Evolutionary conservation across 345 rosid species (phyloP), one percentile per base, ranked within the genome.

Genomic region (Euphorbia pulcherrima): DNA sequence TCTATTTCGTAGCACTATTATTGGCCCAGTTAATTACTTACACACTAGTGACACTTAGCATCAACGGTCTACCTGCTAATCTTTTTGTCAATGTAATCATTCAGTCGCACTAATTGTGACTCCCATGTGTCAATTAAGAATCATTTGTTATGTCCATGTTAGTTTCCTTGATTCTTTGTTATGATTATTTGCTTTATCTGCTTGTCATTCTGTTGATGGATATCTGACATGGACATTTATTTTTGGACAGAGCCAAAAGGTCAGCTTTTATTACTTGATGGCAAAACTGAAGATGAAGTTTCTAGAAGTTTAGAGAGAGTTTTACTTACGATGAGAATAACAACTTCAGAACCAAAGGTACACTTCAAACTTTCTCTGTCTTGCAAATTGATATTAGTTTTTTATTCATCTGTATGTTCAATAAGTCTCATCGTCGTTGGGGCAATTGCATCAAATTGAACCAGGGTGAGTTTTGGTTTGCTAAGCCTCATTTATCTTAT

Each of bases 261-360:
- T 73, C 99, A 94, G 85, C 95, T 94, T 80, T 86, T 94, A 40
- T 56, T 82, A 65, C 89, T 94, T 82, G 91, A 94, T 83, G 99
- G 99, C 21, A 91, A 89, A 83, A 94, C 96, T 59, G 87, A 88
- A 72, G 92, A 85, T 40, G 97, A 85, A 87, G 92, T 91, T 74
- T 78, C 75, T 79, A 85, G 82, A 76, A 91, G 89, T 80, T 80
- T 94, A 72, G 99, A 91, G 80, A 89, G 99, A 75, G 97, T 91
- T 74, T 72, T 94, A 85, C 99, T 88, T 62, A 94, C 99, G 50
- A 91, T 94, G 97, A 88, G 92, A 75, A 86, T 75, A 72, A 94
- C 97, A 40, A 78, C 88, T 64, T 94, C 97, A 55, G 93, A 94
- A 75, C 95, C 96, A 46, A 91, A 88, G 99, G 99, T 94, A 67